These are phyloP conservation scores for Cercospora berteroae DNA, from an alignment of 2,329 filamentous ascomycete genomes.

Conservation along the genomic window DNA sequence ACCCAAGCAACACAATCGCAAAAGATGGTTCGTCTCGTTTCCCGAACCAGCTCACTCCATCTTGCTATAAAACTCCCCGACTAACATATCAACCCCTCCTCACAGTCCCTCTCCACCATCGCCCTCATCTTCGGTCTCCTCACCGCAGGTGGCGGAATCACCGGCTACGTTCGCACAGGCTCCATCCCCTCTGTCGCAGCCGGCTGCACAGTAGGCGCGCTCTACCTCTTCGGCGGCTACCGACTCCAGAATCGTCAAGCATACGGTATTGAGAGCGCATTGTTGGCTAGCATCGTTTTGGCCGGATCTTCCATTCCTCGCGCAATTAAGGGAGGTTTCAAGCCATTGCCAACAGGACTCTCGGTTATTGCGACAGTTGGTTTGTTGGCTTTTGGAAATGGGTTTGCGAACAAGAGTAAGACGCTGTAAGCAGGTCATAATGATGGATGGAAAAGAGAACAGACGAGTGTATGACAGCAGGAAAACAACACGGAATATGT, in stretches of 20 bases:
- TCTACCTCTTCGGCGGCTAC: constrained; percentile 78
- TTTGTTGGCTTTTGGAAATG: constrained; percentile 73
- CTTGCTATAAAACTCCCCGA: background rate
- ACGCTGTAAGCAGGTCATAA: background rate
- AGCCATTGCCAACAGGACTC: constrained; percentile 79
- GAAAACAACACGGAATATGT: background rate
- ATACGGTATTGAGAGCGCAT: constrained; percentile 84
- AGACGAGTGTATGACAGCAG: background rate
- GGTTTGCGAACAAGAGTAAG: constrained; percentile 45
- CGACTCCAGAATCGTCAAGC: constrained; percentile 71
- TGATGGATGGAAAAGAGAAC: background rate
- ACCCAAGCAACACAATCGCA: background rate
- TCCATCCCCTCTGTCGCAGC: constrained; percentile 85
- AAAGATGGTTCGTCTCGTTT: constrained; percentile 9
- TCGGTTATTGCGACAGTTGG: constrained; percentile 78
- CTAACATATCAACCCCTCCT: background rate
- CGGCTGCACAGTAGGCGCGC: constrained; percentile 74
- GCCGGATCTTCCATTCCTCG: constrained; percentile 82
- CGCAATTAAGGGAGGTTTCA: constrained; percentile 71
- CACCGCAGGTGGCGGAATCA: constrained; percentile 81
- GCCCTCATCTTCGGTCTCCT: constrained; percentile 77
- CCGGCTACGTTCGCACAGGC: constrained; percentile 79
- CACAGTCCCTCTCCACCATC: constrained; percentile 43
- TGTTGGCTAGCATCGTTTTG: constrained; percentile 82
- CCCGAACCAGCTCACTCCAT: background rate